phyloP scores from a whole-genome alignment of 108 stramenopile genomes.

The Fragilaria crotonensis region DNA sequence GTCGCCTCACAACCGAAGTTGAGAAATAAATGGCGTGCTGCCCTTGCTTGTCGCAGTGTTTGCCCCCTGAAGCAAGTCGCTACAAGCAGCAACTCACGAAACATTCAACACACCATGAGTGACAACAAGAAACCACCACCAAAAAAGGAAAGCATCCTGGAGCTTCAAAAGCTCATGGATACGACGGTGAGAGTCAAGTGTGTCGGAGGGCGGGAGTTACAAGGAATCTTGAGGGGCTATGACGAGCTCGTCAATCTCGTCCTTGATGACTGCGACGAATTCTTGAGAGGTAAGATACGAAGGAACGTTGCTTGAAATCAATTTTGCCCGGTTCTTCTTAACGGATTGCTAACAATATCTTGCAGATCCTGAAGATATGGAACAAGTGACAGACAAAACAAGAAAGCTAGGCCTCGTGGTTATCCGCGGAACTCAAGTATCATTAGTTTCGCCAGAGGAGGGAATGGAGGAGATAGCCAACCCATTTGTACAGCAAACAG shows the following conservation, averaged over 20 bases:
- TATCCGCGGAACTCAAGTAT: conserved; percentile 80
- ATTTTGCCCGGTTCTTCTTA: background rate
- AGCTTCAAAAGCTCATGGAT: conserved; percentile 78
- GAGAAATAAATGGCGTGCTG: too few relatives aligned
- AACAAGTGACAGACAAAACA: conserved; percentile 58
- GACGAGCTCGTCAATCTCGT: conserved; percentile 86
- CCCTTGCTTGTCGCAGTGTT: too few relatives aligned
- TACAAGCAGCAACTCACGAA: too few relatives aligned
- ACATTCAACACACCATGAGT: too few relatives aligned
- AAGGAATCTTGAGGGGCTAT: conserved; percentile 70
- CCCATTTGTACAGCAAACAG: conserved; percentile 68
- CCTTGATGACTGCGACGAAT: conserved; percentile 81
- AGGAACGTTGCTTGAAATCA: background rate
- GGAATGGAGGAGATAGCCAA: conserved; percentile 87
- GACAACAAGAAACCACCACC: conserved; percentile 13
- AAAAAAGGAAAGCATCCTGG: conserved; percentile 75
- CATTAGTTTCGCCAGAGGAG: conserved; percentile 75
- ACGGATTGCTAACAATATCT: too few relatives aligned
- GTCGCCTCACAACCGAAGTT: too few relatives aligned
- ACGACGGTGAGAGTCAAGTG: conserved; percentile 74
- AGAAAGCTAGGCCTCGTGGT: conserved; percentile 72
- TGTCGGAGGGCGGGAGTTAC: conserved; percentile 69
- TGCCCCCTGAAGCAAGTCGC: too few relatives aligned
- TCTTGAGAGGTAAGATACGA: conserved; percentile 65
- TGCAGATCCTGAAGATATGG: conserved; percentile 56